Evolutionary conservation across 179 eudicot genomes (phyloP), one percentile per base, ranked within the genome.

Genomic region (Silene noctiflora): DNA sequence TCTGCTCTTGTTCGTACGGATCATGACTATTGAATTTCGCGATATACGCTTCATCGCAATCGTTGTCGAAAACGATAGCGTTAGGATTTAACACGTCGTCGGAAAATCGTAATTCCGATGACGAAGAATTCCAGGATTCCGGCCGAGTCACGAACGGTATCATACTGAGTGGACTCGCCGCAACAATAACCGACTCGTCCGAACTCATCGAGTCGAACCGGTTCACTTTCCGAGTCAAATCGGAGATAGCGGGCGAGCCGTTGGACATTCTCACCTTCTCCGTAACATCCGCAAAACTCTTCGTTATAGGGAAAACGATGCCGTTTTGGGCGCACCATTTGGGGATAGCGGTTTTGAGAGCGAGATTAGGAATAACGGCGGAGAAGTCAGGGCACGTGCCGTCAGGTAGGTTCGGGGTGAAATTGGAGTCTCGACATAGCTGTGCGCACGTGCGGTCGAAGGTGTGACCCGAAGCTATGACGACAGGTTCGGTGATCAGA

Each of bases 401-500:
- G 67, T 89, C 91, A 17, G 87, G 29, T 1, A 92, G 86, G 4
- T 81, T 16, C 0, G 97, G 97, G 6, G 61, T 11, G 69, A 84
- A 88, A 6, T 73, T 74, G n/a, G 87, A 82, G 12, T 80, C 80
- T 21, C 20, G 71, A 29, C 96, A 92, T 42, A 87, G 86, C 46
- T 85, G 79, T 0, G 85, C 87, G 11, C 89, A 86, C 3, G 81
- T 42, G 0, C 95, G 84, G 75, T 95, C 99, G 59, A 91, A 87
- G 63, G 93, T 91, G 46, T 92, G 95, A 3, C 99, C 99, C 4
- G 96, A 89, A 13, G 84, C 76, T 39, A 93, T 82, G 0, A 91
- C 89, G 1, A 90, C 91, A 2, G 99, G 96, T 79, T 95, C 96
- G 66, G 72, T 85, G 71, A 95, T 84, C 9, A 95, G 29, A 29